phyloP scores from a whole-genome alignment of 2,329 filamentous ascomycete species.

The Aspergillus pseudoviridinutans region DNA sequence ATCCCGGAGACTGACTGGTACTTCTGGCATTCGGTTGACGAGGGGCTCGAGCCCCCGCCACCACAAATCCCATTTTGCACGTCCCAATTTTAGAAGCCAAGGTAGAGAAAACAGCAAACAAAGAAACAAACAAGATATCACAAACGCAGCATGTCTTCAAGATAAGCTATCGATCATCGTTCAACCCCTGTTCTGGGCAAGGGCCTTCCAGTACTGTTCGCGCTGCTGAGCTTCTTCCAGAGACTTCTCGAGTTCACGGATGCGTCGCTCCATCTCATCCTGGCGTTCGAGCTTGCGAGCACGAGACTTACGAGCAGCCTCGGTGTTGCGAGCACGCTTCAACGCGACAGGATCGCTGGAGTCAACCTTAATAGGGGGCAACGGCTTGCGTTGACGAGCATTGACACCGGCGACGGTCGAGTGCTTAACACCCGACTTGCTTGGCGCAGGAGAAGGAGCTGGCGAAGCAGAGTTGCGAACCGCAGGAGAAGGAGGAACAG shows the following conservation, averaged over 20 bases:
- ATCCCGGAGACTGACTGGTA: slow-evolving; percentile 16
- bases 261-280: slow-evolving; percentile 68
- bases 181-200: slow-evolving; percentile 24
- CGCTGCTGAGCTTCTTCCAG: slow-evolving; percentile 31
- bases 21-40: slow-evolving; percentile 23
- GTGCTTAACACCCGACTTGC: slow-evolving; percentile 54
- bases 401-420: slow-evolving; percentile 67
- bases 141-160: slow-evolving; percentile 5
- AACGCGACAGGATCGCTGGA: slow-evolving; percentile 69
- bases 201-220: slow-evolving; percentile 37
- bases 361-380: slow-evolving; percentile 76
- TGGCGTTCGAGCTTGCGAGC: slow-evolving; percentile 77
- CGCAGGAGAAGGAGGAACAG: slow-evolving; percentile 18
- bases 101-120: slow-evolving; percentile 16
- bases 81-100: slow-evolving; percentile 6
- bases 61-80: slow-evolving; percentile 20
- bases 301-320: slow-evolving; percentile 89
- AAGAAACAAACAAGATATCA: slow-evolving; percentile 12
- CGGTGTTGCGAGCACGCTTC: slow-evolving; percentile 91
- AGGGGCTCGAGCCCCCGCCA: slow-evolving; percentile 35
- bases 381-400: slow-evolving; percentile 72
- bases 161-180: slow-evolving; percentile 15
- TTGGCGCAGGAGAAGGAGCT: slow-evolving; percentile 37
- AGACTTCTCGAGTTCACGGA: slow-evolving; percentile 60
- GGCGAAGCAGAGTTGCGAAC: slow-evolving; percentile 39